Base-by-base conservation (phyloP, 192 early-diverging fungal genomes). In the Backusella macrospora region DNA sequence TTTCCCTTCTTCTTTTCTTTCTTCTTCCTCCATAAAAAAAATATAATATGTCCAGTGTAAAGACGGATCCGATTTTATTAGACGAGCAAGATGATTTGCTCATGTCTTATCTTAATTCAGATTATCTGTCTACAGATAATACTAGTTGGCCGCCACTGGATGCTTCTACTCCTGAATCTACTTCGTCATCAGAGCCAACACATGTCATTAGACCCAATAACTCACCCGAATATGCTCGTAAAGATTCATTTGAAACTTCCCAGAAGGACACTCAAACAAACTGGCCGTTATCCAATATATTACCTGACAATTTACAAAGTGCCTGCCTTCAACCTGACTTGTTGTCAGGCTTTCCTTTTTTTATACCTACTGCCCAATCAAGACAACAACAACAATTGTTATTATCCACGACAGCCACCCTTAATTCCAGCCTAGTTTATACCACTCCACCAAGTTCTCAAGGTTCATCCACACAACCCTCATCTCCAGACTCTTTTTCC, bases 81-180 rank as follows among this genome's bases (percentile, higher is more conserved):
- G 69, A 74, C 45, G 78, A 79, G 21, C 73, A 70, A 34, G 78
- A 79, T 13, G 78, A 79, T 47, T 34, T 79, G 10, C 37, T 79
- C 45, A 64, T 75, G 42, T 79, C 78, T 9, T 79, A 75, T 66
- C 48, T 79, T 37, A 79, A 79, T 47, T 49, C 69, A 46, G 78
- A 79, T 46, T 79, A 67, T 46, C 37, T 79, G 15, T 63, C 70
- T 40, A 52, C 52, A 16, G 52, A 62, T 5, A 45, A 29, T 16
- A 23, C 44, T 23, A 42, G 13, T 15, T 59, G 48, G 62, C 38
- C 72, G 64, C 4, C 16, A 37, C n/a, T 23, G 18, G 18, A 23
- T 34, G 52, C 52, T 8, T 59, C 52, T n/a, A 59, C 70, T 13
- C 37, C 46, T 48, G 45, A 47, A 15, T 71, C 70, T 34, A 49